Conservation (phyloP, 2,329 filamentous ascomycete species). For the Gaeumannomyces tritici region DNA sequence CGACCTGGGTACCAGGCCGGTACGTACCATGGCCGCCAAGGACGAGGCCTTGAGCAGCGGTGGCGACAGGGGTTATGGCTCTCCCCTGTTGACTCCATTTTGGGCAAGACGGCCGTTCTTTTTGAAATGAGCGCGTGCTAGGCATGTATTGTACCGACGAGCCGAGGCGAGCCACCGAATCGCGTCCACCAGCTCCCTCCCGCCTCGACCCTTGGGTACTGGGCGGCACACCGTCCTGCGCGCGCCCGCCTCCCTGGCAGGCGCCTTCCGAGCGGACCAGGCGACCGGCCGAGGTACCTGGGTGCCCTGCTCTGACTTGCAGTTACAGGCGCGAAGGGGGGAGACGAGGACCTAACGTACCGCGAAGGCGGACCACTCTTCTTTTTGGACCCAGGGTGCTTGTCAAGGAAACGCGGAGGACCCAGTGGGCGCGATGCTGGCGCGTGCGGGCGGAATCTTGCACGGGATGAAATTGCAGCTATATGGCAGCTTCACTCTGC, state of each 20-base stretch:
- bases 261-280: neutral
- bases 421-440: neutral
- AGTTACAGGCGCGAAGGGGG: neutral
- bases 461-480: neutral
- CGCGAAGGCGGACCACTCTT: neutral
- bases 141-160: neutral
- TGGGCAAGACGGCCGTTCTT: conserved; percentile 1
- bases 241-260: neutral
- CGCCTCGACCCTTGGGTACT: neutral
- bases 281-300: neutral
- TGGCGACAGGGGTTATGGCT: neutral
- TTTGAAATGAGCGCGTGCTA: neutral
- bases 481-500: neutral
- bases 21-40: neutral
- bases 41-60: neutral
- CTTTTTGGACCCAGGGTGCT: neutral
- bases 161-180: conserved; percentile 1
- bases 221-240: neutral
- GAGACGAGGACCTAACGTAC: no score
- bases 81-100: neutral
- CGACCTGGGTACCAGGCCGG: neutral
- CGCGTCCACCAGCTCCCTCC: conserved; percentile 1
- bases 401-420: neutral
- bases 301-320: neutral
- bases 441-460: neutral